Conservation (phyloP, 352 stramenopile genomes). For the Phytophthora podocarpi region DNA sequence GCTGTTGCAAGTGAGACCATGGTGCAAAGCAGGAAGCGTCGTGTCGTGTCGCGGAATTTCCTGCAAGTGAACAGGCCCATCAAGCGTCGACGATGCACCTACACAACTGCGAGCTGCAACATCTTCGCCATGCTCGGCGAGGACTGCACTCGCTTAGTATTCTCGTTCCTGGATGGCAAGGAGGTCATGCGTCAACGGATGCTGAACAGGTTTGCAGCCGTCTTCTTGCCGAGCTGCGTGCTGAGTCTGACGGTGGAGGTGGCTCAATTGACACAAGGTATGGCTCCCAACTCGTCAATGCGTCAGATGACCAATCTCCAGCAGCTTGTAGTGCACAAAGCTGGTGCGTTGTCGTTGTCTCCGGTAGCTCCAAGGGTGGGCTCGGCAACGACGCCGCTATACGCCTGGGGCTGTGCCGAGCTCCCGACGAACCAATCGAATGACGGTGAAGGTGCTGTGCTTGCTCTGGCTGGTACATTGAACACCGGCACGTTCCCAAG, state of each 20-base stretch:
- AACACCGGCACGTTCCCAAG: slow-evolving; percentile 38
- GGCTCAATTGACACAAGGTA: slow-evolving; percentile 36
- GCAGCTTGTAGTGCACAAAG: slow-evolving; percentile 62
- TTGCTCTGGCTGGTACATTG: slow-evolving; percentile 47
- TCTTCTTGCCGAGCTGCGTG: slow-evolving; percentile 61
- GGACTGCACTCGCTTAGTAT: slow-evolving; percentile 59
- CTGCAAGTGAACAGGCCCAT: slow-evolving; percentile 12
- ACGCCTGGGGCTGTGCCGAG: slow-evolving; percentile 68
- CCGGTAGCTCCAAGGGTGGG: background rate
- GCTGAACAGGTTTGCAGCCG: slow-evolving; percentile 56
- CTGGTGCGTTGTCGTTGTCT: slow-evolving; percentile 8
- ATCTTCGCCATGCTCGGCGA: slow-evolving; percentile 44
- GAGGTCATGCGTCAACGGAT: slow-evolving; percentile 52
- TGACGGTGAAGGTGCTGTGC: slow-evolving; percentile 54
- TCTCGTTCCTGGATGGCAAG: slow-evolving; percentile 66
- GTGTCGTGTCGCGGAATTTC: slow-evolving; percentile 26
- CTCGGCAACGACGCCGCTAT: slow-evolving; percentile 39
- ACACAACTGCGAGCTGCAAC: background rate
- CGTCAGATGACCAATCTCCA: slow-evolving; percentile 59
- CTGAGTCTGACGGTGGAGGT: slow-evolving; percentile 58
- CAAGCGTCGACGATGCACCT: slow-evolving; percentile 48
- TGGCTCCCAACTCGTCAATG: slow-evolving; percentile 39
- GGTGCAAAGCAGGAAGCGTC: slow-evolving; percentile 28
- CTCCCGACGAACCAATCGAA: slow-evolving; percentile 61
- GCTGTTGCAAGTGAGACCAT: slow-evolving; percentile 39